Evolutionary conservation across 169 alveolate species (phyloP).

Genomic region (Eimeria tenella): DNA sequence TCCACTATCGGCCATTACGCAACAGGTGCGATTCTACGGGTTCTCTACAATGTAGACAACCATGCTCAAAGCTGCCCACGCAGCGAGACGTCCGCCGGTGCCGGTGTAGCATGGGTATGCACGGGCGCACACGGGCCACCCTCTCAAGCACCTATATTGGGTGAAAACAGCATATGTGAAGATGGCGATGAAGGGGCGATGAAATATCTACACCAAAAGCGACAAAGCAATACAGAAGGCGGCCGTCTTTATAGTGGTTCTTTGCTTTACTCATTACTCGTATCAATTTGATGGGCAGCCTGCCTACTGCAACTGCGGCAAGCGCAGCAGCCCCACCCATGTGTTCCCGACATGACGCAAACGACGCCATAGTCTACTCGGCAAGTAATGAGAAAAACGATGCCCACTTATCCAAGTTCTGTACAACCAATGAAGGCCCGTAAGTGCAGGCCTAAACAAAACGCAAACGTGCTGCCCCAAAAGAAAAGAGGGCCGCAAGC

Average conservation of each 20-base stretch:
- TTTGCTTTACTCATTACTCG: not conserved
- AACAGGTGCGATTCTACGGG: too few relatives aligned
- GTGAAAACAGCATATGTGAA: not conserved
- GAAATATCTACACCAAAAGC: not conserved
- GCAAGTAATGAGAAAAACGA: not conserved
- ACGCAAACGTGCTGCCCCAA: not conserved
- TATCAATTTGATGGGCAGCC: not conserved
- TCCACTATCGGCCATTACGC: too few relatives aligned
- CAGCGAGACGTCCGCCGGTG: constrained; percentile 54
- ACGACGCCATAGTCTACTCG: constrained; percentile 25
- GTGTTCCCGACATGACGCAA: constrained; percentile 21
- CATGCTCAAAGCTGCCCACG: constrained; percentile 45
- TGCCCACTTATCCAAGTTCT: not conserved
- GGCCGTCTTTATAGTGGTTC: not conserved
- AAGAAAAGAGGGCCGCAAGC: not conserved
- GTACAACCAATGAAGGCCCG: constrained; percentile 8
- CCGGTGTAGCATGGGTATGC: constrained; percentile 36
- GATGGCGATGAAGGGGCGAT: too few relatives aligned
- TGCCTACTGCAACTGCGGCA: constrained; percentile 32
- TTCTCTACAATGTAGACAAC: not conserved
- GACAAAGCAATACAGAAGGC: constrained; percentile 21
- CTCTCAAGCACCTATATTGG: not conserved
- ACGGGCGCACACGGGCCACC: constrained; percentile 55
- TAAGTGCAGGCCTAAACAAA: constrained; percentile 4
- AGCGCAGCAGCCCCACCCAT: not conserved